Evolutionary conservation across 169 alveolate species (phyloP), one percentile per base, ranked within the genome.

Genomic region (Eimeria falciformis): DNA sequence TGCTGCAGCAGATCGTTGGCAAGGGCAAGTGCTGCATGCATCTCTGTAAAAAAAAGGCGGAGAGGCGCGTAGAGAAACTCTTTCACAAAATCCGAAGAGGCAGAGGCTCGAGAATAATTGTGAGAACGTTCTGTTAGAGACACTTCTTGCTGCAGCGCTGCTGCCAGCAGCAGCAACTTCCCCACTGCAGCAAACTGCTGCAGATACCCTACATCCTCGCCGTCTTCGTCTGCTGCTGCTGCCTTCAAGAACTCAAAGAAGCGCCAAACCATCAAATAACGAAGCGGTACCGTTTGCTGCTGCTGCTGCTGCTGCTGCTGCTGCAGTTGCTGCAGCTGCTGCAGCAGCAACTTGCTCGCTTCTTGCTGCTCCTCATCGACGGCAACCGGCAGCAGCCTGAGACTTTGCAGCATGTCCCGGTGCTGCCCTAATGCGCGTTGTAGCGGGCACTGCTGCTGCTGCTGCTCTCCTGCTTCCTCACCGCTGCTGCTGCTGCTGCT

Each of bases 401-500:
- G 71, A 6, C 21, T 25, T 9, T 58, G 71, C 71, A 58, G 71
- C 71, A 58, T 6, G 23, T 58, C 27, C 33, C 71, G 11, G 27
- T 58, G 71, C 71, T 58, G 71, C 18, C 21, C 27, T 25, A 58
- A 25, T 18, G 29, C 71, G 9, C 27, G 18, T 25, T 58, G 18
- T 9, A 58, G 11, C 33, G 71, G 33, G 23, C 71, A 58, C 27
- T 58, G 71, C 71, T 58, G 71, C 27, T 58, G 71, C 71, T 58
- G 71, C 71, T 58, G 71, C 71, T 14, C 71, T 18, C 27, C 33
- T n/a, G 33, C 71, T 9, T 58, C 71, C 40, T 68, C 47, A 9
- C 12, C 9, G 79, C 47, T 68, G 79, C 79, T 29, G 40, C 50
- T 68, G 47, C 79, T 68, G 79, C 79, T 68, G 79, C 79, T 27